These are phyloP conservation scores for Aspergillus novofumigatus DNA, from an alignment of 2,329 filamentous ascomycete genomes.

Conservation along the genomic window DNA sequence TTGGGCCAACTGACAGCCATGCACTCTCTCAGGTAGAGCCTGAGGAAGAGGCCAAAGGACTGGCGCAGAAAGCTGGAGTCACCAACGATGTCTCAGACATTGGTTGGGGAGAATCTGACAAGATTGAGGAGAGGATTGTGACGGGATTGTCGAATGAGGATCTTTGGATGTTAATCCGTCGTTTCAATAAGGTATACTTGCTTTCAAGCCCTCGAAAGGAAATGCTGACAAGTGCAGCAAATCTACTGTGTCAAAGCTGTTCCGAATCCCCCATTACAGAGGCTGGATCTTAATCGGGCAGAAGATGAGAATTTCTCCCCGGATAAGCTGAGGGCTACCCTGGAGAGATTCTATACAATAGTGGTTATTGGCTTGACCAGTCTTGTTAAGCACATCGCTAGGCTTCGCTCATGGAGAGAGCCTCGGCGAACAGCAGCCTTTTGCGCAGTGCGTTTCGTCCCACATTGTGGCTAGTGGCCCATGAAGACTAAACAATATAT, in stretches of 20 bases:
- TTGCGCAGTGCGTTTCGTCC: constrained; percentile 44
- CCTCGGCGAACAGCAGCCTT: constrained; percentile 63
- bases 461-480: background rate
- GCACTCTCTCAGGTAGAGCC: constrained; percentile 10
- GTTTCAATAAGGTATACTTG: constrained; percentile 65
- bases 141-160: constrained; percentile 68
- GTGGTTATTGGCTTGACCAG: constrained; percentile 65
- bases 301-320: constrained; percentile 80
- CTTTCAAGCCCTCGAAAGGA: background rate
- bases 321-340: constrained; percentile 71
- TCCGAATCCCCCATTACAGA: constrained; percentile 54
- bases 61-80: constrained; percentile 12
- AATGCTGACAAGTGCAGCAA: constrained; percentile 44
- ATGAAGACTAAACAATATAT: background rate
- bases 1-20: constrained; percentile 15
- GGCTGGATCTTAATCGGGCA: constrained; percentile 73
- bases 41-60: constrained; percentile 12
- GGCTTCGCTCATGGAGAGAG: constrained; percentile 77
- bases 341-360: constrained; percentile 79
- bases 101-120: constrained; percentile 11
- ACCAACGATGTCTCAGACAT: constrained; percentile 10
- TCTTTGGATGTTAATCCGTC: constrained; percentile 65
- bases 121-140: constrained; percentile 48
- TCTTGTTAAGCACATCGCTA: constrained; percentile 67
- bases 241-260: constrained; percentile 69